Base-by-base conservation (phyloP, 176 grass and related monocot genomes). In the Neostapfia colusana region DNA sequence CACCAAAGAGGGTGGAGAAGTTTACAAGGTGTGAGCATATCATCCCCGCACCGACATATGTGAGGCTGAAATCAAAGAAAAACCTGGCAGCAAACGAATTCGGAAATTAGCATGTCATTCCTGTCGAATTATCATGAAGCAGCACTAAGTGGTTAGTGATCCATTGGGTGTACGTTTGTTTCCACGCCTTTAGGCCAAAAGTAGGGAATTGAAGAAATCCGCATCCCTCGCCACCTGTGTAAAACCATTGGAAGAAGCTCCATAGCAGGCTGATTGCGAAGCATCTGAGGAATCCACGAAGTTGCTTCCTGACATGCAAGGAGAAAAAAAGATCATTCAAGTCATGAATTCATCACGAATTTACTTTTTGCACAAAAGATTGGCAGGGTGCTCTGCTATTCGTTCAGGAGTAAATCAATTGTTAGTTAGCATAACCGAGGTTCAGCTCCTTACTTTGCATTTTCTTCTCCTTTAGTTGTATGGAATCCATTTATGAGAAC, bases 171-270 rank as follows among this genome's bases (percentile, higher is more conserved):
- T 93, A 97, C 93, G 93, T 90, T 77, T 97, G 90, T 81, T 97
- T 90, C 90, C 85, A 93, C 68, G 93, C 90, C 81, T 93, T 88
- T 17, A 97, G 53, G 35, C 93, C 93, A 15, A 97, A 93, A 59
- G 90, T 97, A 67, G 90, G 93, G 78, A 97, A 97, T 17, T 97
- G 88, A 55, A 92, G 62, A 83, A 97, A 97, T 67, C 88, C 93
- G 69, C 93, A 97, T 46, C 40, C 65, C 41, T 87, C 83, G 66
- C 93, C 90, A 23, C 93, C 93, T 27, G 93, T 85, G 79, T 91
- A 97, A 80, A 97, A 97, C 93, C 90, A 93, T 57, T 97, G 86
- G 81, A 97, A 91, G 77, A 93, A 89, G 61, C 93, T 97, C 93
- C 93, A 97, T 0, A 93, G 2, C 37, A 97, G 64, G 77, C 93